Evolutionary conservation across 257 asterid species (phyloP), one percentile per base, ranked within the genome.

Genomic region (Buddleja alternifolia): DNA sequence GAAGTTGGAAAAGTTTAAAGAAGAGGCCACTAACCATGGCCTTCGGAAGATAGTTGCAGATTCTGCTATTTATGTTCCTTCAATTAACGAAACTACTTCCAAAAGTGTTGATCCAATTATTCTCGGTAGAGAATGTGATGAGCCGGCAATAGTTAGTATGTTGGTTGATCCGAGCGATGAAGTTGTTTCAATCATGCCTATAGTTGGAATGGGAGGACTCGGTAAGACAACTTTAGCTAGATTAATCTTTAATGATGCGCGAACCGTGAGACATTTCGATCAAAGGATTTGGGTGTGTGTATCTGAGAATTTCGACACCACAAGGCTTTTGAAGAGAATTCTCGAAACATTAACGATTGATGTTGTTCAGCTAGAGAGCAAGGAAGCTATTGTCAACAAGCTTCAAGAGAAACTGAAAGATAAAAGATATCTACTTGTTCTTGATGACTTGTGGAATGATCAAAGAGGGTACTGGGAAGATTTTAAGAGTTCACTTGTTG

Each of bases 121-220:
- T 10, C 24, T 75, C 0, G 80, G 76, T 11, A 70, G 80, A 59
- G 69, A 63, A 0, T 6, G 65, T 16, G 73, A 76, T 5, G 60
- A 55, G 17, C 59, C 71, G 2, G 14, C 7, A 15, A 21, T 66
- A 19, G 36, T 59, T 45, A 34, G 60, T 15, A 44, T 32, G 53
- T 3, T 72, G n/a, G 17, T 63, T 10, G 29, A 8, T 1, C 47
- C 62, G 10, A 0, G 4, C 8, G 37, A 41, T 0, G 50, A 66
- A 32, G 66, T 47, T 2, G 3, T 72, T 11, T 20, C 65, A 1
- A 53, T 78, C 8, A 8, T 70, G 47, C 71, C 80, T 0, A 39
- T 78, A 7, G 56, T 69, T 7, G 83, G 80, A 1, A 70, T 70
- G 45, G 70, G 80, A 1, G 66, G 80, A 0, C 3, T 70, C n/a